Conservation (phyloP, 768 basidiomycete genomes). For the Termitomyces heimii region DNA sequence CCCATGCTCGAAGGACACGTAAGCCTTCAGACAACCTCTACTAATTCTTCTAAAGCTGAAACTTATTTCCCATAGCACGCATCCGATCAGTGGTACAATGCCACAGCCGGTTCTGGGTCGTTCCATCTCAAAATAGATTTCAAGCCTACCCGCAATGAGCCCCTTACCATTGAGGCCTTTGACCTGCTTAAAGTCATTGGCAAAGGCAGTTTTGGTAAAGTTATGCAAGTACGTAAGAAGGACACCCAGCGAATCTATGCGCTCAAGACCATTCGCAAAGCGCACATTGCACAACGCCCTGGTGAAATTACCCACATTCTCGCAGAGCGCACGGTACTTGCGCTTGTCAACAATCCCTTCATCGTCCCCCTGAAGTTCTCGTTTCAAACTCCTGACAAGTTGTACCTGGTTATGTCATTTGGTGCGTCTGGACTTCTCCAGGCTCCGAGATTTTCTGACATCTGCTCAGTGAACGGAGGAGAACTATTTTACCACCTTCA, state of each 20-base stretch:
- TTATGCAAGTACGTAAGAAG: conserved; percentile 99
- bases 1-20: conserved; percentile 79
- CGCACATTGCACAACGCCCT: conserved; percentile 91
- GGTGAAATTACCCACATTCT: conserved; percentile 98
- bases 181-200: conserved; percentile 97
- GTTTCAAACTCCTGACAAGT: conserved; percentile 96
- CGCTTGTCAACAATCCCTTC: conserved; percentile 97
- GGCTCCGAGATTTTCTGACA: background rate
- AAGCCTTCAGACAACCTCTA: conserved; percentile 19
- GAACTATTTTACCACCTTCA: conserved; percentile 98
- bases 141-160: conserved; percentile 77
- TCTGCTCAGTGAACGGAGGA: conserved; percentile 84
- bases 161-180: conserved; percentile 93
- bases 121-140: conserved; percentile 97
- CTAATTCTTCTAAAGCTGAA: conserved; percentile 8
- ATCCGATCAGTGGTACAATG: conserved; percentile 87
- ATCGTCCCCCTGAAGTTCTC: conserved; percentile 99
- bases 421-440: conserved; percentile 37
- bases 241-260: conserved; percentile 98
- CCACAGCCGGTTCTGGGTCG: conserved; percentile 79
- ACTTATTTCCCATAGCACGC: conserved; percentile 44
- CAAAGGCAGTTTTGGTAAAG: conserved; percentile 97
- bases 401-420: conserved; percentile 97
- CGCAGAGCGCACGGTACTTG: conserved; percentile 94
- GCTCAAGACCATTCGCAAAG: conserved; percentile 96